Evolutionary conservation across 495 filamentous ascomycete species (phyloP), one percentile per base, ranked within the genome.

Genomic region (Penicillium malachiteum): DNA sequence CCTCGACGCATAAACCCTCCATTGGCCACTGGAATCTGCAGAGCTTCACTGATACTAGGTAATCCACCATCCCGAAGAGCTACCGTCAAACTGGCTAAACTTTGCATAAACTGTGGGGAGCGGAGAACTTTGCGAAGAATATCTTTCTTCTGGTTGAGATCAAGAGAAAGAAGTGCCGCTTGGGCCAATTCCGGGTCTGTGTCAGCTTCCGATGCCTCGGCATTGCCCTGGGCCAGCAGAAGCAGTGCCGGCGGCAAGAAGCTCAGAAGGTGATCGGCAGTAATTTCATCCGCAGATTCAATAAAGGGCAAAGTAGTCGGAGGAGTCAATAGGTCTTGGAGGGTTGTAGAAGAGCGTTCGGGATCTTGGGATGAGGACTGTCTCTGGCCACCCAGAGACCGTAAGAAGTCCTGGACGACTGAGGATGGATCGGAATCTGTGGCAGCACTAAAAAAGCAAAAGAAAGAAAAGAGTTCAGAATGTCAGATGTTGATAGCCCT

Each of bases 1-100:
- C 88, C 86, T 48, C 73, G 68, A 57, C 78, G 78, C 61, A 94
- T 81, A 55, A 87, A 87, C 7, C 93, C 94, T 41, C 90, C 90
- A 69, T 96, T 90, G 55, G 84, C 80, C 17, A 98, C 82, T 47
- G 81, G 80, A 52, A 97, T 82, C 16, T 85, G 80, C 32, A 99
- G 71, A 18, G 92, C 92, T 58, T 96, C 91, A 17, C 91, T 87
- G 52, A 99, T 87, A 59, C 83, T 93, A 11, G 92, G 90, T 47
- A 99, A 72, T 0, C 91, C 94, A n/a, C 94, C 94, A 64, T 99
- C 93, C 52, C 93, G 76, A 43, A 99, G 78, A 18, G 94, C 94
- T 65, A 88, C 80, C 1, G 92, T 96, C 56, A 97, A 72, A 61
- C 88, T 92, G 0, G 84, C 81, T 34, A 96, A 70, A 60, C 90